Evolutionary conservation across 1,139 yeast species (phyloP).

Genomic region (Taiozyma onychis): DNA sequence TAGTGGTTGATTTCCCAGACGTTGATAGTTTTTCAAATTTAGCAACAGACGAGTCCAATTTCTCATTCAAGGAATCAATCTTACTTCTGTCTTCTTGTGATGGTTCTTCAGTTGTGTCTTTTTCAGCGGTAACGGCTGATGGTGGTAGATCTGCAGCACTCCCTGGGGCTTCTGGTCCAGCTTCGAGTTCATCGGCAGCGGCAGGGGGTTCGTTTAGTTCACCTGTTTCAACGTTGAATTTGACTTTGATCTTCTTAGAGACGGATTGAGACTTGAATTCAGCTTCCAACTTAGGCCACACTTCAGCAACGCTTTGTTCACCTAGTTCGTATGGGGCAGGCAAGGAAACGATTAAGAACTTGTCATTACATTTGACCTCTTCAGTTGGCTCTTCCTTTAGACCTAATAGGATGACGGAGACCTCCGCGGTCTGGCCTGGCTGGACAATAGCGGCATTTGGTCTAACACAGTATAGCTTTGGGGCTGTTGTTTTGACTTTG

Average conservation of each 20-base stretch:
- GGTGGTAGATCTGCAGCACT: constrained; percentile 8
- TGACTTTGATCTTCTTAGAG: constrained; percentile 77
- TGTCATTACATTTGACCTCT: constrained; percentile 80
- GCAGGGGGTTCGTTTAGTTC: not conserved
- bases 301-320: constrained; percentile 55
- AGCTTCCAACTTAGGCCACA: constrained; percentile 69
- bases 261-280: constrained; percentile 53
- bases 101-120: constrained; percentile 24
- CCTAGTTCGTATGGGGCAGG: constrained; percentile 59
- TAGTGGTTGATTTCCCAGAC: constrained; percentile 8
- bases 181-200: constrained; percentile 12
- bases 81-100: constrained; percentile 35
- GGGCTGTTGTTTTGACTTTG: constrained; percentile 98
- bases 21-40: constrained; percentile 11
- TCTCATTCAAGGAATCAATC: constrained; percentile 39
- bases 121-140: constrained; percentile 9
- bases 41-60: constrained; percentile 32
- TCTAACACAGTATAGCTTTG: constrained; percentile 91
- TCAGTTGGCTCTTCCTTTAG: constrained; percentile 67
- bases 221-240: constrained; percentile 35
- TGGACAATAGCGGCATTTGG: constrained; percentile 83
- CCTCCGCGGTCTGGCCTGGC: constrained; percentile 69
- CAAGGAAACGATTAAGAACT: constrained; percentile 82
- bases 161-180: constrained; percentile 6
- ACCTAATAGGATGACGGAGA: constrained; percentile 83